Conservation (phyloP, 805 yeast species). For the Lachancea fermentati region DNA sequence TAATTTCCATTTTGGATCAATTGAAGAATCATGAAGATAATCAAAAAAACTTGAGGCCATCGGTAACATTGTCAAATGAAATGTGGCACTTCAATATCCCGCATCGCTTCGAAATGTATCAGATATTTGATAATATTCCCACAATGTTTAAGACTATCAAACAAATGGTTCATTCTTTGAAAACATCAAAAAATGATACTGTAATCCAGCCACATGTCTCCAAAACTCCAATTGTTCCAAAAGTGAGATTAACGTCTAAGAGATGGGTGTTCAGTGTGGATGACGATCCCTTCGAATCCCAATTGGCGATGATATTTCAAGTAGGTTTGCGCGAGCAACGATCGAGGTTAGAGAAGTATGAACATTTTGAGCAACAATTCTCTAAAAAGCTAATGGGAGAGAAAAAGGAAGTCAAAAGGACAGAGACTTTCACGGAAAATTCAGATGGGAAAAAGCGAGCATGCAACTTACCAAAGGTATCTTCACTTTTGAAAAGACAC, state of each 20-base stretch:
- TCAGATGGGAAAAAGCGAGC: background rate
- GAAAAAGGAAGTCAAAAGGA: slow-evolving; percentile 3
- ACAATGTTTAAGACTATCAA: slow-evolving; percentile 60
- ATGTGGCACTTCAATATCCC: slow-evolving; percentile 57
- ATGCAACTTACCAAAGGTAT: background rate
- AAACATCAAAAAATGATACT: slow-evolving; percentile 34
- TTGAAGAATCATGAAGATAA: slow-evolving; percentile 7
- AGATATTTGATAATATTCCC: slow-evolving; percentile 72
- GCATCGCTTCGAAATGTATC: slow-evolving; percentile 65
- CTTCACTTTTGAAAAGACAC: background rate
- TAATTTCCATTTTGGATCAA: slow-evolving; percentile 30
- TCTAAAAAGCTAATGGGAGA: slow-evolving; percentile 9
- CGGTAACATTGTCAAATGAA: slow-evolving; percentile 38
- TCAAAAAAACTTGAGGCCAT: slow-evolving; percentile 19
- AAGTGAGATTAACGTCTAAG: slow-evolving; percentile 48
- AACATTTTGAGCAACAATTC: slow-evolving; percentile 34
- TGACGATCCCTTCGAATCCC: slow-evolving; percentile 85
- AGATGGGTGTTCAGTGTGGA: slow-evolving; percentile 62
- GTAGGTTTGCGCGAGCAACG: slow-evolving; percentile 64
- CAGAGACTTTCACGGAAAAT: slow-evolving; percentile 1
- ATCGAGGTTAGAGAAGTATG: slow-evolving; percentile 47
- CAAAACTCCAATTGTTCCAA: slow-evolving; percentile 48
- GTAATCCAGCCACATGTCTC: slow-evolving; percentile 37
- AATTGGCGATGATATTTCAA: slow-evolving; percentile 57
- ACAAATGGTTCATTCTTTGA: slow-evolving; percentile 51